phyloP scores from a whole-genome alignment of 2,329 filamentous ascomycete genomes.

The Cordyceps cateniannulata region DNA sequence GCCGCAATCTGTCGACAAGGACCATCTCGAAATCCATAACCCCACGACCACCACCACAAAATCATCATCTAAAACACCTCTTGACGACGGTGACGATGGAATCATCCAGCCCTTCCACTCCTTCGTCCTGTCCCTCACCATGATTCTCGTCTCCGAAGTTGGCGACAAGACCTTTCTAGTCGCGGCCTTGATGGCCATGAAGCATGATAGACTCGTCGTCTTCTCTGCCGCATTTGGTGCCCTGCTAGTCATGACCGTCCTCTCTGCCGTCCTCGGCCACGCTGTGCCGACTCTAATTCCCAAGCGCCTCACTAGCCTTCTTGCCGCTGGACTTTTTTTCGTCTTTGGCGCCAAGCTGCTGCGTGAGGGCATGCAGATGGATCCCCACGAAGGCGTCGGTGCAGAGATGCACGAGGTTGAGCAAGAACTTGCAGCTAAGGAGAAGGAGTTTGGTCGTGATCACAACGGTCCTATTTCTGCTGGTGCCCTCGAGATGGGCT shows the following conservation, averaged over 20 bases:
- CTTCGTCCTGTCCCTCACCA: slow-evolving; percentile 84
- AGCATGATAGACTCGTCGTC: slow-evolving; percentile 85
- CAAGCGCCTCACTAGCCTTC: slow-evolving; percentile 82
- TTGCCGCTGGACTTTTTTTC: slow-evolving; percentile 79
- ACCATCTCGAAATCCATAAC: slow-evolving; percentile 49
- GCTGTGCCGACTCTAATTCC: slow-evolving; percentile 85
- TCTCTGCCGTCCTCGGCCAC: slow-evolving; percentile 89
- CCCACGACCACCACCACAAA: slow-evolving; percentile 18
- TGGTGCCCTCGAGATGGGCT: slow-evolving; percentile 74
- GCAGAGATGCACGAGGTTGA: slow-evolving; percentile 98
- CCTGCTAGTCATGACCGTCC: slow-evolving; percentile 86
- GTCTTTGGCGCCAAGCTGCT: slow-evolving; percentile 82
- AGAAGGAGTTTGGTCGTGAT: slow-evolving; percentile 64
- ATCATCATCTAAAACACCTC: slow-evolving; percentile 21
- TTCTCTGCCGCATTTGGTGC: slow-evolving; percentile 94
- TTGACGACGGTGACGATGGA: slow-evolving; percentile 39
- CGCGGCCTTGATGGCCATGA: slow-evolving; percentile 98
- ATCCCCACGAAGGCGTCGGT: slow-evolving; percentile 81
- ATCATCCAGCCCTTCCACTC: slow-evolving; percentile 80
- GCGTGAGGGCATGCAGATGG: slow-evolving; percentile 82
- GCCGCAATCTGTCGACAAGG: slow-evolving; percentile 58
- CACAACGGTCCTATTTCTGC: slow-evolving; percentile 61
- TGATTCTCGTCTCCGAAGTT: slow-evolving; percentile 96
- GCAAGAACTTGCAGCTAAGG: slow-evolving; percentile 86
- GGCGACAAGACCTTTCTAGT: slow-evolving; percentile 99